These are phyloP conservation scores for Neonectria ditissima DNA, from an alignment of 2,329 filamentous ascomycete genomes.

Conservation along the genomic window DNA sequence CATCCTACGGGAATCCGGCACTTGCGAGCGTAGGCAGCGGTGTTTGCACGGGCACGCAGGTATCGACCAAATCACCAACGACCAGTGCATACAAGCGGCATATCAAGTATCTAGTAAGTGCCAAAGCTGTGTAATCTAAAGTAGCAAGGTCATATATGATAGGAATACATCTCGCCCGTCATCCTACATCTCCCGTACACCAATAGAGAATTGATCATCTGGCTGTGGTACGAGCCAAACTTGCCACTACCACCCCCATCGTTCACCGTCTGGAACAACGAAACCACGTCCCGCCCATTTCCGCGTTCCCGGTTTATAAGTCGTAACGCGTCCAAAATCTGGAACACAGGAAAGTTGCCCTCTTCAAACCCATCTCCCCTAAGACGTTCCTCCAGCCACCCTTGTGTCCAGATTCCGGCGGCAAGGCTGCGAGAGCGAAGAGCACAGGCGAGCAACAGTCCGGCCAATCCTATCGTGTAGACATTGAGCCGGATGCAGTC, in stretches of 20 bases:
- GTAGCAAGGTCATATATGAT: not conserved
- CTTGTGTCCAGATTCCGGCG: slow-evolving; percentile 35
- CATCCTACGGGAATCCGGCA: no score
- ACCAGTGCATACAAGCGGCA: no score
- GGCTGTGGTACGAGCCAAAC: slow-evolving; percentile 34
- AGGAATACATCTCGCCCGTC: not conserved
- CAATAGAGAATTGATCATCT: slow-evolving; percentile 16
- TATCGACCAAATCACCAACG: no score
- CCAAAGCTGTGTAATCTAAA: no score
- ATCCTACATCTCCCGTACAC: slow-evolving; percentile 13
- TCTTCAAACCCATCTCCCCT: slow-evolving; percentile 33
- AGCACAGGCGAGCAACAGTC: slow-evolving; percentile 33
- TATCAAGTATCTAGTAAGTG: no score
- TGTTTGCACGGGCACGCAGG: no score
- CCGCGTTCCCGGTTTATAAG: slow-evolving; percentile 30
- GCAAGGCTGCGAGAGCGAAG: slow-evolving; percentile 22
- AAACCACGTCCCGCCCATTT: slow-evolving; percentile 17
- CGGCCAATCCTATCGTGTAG: slow-evolving; percentile 39
- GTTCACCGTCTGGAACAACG: slow-evolving; percentile 24
- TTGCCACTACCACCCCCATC: slow-evolving; percentile 32
- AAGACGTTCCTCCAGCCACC: slow-evolving; percentile 34
- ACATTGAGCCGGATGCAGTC: slow-evolving; percentile 36
- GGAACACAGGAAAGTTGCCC: slow-evolving; percentile 38
- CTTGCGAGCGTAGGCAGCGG: no score
- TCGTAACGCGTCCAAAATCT: slow-evolving; percentile 30